These are phyloP conservation scores for Solanum habrochaites DNA, from an alignment of 257 asterid species.

Conservation along the genomic window DNA sequence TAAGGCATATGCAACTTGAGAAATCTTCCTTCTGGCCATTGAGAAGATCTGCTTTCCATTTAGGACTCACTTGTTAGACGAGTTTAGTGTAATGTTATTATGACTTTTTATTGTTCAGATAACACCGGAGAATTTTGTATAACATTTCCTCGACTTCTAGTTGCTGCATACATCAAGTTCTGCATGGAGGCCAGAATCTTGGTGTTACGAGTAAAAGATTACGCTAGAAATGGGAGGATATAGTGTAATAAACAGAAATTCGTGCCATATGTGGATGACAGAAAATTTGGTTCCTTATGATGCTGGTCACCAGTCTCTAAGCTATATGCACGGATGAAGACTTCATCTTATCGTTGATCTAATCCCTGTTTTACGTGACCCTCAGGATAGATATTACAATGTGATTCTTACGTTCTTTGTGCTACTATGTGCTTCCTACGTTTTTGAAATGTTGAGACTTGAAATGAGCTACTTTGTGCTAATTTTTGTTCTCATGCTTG, in stretches of 20 bases:
- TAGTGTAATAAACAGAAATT: not conserved
- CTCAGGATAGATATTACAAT: not conserved
- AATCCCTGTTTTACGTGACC: not conserved
- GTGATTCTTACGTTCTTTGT: not conserved
- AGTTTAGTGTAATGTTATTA: not conserved
- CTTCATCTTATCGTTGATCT: not conserved
- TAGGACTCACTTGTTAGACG: not conserved
- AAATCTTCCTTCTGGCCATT: not conserved
- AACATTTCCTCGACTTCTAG: not conserved
- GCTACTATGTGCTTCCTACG: not conserved
- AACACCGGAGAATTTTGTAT: not conserved
- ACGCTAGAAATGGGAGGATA: not conserved
- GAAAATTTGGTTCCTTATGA: not conserved
- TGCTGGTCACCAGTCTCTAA: not conserved
- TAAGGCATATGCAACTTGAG: not conserved
- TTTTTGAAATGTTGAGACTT: not conserved
- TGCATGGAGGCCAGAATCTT: not conserved
- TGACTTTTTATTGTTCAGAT: not conserved
- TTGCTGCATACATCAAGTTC: not conserved
- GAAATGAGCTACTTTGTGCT: not conserved
- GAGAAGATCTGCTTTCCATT: not conserved
- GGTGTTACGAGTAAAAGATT: not conserved
- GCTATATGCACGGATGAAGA: not conserved
- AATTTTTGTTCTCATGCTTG: conserved; percentile 4
- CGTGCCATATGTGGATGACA: not conserved